A percentile compares a stretch with the other conserved stretches of the same genome.
Conservation (phyloP, 306 rosid species). For the Biancaea sappan region DNA sequence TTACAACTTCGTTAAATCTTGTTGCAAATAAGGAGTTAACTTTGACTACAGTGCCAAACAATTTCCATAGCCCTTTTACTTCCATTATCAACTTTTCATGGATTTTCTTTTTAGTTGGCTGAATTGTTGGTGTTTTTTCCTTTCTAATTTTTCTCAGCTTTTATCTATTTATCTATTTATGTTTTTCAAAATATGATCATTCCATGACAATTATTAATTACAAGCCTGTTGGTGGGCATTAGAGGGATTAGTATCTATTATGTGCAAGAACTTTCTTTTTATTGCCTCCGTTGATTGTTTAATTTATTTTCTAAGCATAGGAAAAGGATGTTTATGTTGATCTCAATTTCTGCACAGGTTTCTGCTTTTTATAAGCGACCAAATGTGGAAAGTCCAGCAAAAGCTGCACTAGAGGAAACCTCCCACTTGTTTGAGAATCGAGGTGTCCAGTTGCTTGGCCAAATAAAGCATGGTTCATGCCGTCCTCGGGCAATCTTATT, state of each 20-base stretch:
- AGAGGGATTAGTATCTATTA: slow-evolving; percentile 12
- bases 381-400: slow-evolving; percentile 88
- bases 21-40: slow-evolving; percentile 15
- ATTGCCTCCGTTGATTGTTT: background rate
- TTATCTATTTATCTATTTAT: slow-evolving; percentile 11
- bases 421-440: slow-evolving; percentile 83
- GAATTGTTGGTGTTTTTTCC: background rate
- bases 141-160: slow-evolving; percentile 19
- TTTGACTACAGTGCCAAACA: slow-evolving; percentile 10
- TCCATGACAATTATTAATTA: slow-evolving; percentile 17
- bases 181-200: slow-evolving; percentile 6
- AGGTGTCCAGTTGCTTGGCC: slow-evolving; percentile 91
- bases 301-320: slow-evolving; percentile 30
- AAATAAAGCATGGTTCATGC: slow-evolving; percentile 92
- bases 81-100: slow-evolving; percentile 12
- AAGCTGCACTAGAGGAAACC: slow-evolving; percentile 77
- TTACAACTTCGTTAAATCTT: slow-evolving; percentile 24
- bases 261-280: slow-evolving; percentile 10
- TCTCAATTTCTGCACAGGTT: slow-evolving; percentile 60
- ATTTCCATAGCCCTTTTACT: background rate
- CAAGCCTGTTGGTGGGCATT: slow-evolving; percentile 29
- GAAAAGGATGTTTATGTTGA: background rate
- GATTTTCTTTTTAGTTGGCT: slow-evolving; percentile 7
- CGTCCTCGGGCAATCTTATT: slow-evolving; percentile 93
- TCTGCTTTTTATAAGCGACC: slow-evolving; percentile 88